These are phyloP conservation scores for Fragaria iinumae DNA, from an alignment of 306 rosid species.

Conservation along the genomic window DNA sequence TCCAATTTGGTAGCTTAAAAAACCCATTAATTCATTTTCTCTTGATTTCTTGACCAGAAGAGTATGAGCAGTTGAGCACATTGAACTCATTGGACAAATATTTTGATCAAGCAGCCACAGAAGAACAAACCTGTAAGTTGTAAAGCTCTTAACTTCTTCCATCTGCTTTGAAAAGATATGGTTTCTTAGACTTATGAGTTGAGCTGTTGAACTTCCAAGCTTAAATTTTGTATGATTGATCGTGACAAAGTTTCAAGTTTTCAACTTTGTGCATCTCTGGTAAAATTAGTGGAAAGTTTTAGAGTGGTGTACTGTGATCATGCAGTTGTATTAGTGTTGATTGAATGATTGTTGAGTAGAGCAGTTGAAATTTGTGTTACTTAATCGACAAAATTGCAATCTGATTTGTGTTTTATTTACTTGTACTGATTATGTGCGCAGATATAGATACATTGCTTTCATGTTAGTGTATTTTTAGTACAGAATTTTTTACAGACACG, in stretches of 20 bases:
- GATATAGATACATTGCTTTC: background rate
- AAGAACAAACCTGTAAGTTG: background rate
- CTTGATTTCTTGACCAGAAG: background rate
- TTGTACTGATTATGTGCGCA: too few species aligned
- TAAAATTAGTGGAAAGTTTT: background rate
- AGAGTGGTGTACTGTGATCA: background rate
- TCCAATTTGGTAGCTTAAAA: background rate
- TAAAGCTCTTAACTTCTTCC: background rate
- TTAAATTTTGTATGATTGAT: background rate
- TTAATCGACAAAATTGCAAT: background rate
- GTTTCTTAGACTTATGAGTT: background rate
- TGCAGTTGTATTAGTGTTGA: background rate
- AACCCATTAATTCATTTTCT: background rate
- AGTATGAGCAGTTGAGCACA: background rate
- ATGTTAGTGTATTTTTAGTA: too few species aligned
- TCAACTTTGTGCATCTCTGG: background rate
- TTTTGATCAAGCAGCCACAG: background rate
- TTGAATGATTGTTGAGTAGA: too few species aligned
- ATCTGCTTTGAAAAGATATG: background rate
- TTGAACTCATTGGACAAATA: background rate
- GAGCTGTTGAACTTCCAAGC: background rate
- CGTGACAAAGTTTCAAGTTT: background rate
- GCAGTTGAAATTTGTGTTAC: background rate
- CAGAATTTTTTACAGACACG: background rate
- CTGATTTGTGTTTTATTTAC: background rate